A percentile compares a stretch with the other conserved stretches of the same genome.
Evolutionary conservation across 2,329 filamentous ascomycete genomes (phyloP).

Genomic region (Phialocephala subalpina): DNA sequence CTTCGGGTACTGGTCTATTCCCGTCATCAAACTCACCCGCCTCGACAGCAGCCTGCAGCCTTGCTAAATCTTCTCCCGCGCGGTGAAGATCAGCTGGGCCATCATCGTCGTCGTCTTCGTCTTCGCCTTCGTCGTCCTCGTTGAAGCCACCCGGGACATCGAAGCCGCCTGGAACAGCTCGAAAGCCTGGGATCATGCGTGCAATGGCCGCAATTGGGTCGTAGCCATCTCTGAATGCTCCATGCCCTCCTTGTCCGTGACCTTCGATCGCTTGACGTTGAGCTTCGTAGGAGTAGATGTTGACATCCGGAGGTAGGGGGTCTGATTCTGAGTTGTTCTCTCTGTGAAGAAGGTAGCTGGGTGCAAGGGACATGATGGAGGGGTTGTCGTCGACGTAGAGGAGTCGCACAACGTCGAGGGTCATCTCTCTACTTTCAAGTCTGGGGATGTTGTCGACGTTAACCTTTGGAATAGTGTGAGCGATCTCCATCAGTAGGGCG

Average conservation of each 20-base stretch:
- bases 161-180: background rate
- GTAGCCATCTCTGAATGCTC: slow-evolving; percentile 22
- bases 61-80: background rate
- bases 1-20: slow-evolving; percentile 15
- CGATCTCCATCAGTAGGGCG: slow-evolving; percentile 68
- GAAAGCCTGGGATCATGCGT: slow-evolving; percentile 33
- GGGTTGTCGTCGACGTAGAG: slow-evolving; percentile 45
- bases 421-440: slow-evolving; percentile 37
- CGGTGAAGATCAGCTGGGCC: background rate
- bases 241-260: slow-evolving; percentile 7
- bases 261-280: slow-evolving; percentile 32
- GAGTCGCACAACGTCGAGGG: slow-evolving; percentile 42
- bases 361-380: slow-evolving; percentile 42
- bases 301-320: slow-evolving; percentile 44
- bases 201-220: slow-evolving; percentile 40
- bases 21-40: background rate
- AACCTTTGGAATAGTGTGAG: slow-evolving; percentile 50
- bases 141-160: background rate
- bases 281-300: slow-evolving; percentile 40
- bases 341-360: slow-evolving; percentile 40
- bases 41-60: slow-evolving; percentile 5
- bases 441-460: slow-evolving; percentile 25
- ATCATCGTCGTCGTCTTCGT: slow-evolving; percentile 20
- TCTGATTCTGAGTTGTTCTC: slow-evolving; percentile 45
- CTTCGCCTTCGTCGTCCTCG: slow-evolving; percentile 12